Base-by-base conservation (phyloP, 441 rosid genomes). In the Metrosideros polymorpha region DNA sequence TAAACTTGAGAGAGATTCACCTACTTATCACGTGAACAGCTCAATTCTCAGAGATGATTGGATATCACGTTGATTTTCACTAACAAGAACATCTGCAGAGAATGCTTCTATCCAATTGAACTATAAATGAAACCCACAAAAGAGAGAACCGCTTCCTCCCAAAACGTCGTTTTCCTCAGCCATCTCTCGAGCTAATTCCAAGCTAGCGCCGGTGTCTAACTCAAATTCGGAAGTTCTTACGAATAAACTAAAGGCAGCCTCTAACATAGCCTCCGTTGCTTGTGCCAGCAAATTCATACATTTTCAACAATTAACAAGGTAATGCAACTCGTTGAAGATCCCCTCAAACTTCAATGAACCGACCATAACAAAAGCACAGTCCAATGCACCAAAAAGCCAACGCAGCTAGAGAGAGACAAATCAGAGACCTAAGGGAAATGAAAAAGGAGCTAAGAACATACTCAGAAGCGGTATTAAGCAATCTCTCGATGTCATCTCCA, bases 401-500 rank as follows among this genome's bases (percentile, higher is more conserved):
- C 82, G 12, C 24, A n/a, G 19, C 51, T 66, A 35, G n/a, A 47
- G 53, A 27, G 50, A 88, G 82, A 24, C 59, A 43, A 59, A 84
- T 47, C 9, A 29, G 71, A 54, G 6, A 56, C 32, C 22, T 51
- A 29, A 18, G 17, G 50, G 18, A 75, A 59, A 83, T 7, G 45
- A 45, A 59, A 82, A 76, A 30, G 55, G 29, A 53, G 56, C 84
- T 39, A 45, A 83, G 83, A 85, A 85, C 88, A 25, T 94, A 96
- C 99, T 94, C 96, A 29, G 99, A 94, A 87, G 93, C 95, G 89
- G 94, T 93, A 92, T 95, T 96, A 47, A 97, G 98, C 91, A 97
- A 90, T 84, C 94, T 88, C 86, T 97, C 99, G 6, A 95, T 97
- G 86, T 96, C 99, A 91, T 95, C 95, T 3, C 84, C 95, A 27